A percentile compares a stretch with the other conserved stretches of the same genome.
These are phyloP conservation scores for Phytopythium kandeliae DNA, from an alignment of 352 stramenopile genomes.

Conservation along the genomic window DNA sequence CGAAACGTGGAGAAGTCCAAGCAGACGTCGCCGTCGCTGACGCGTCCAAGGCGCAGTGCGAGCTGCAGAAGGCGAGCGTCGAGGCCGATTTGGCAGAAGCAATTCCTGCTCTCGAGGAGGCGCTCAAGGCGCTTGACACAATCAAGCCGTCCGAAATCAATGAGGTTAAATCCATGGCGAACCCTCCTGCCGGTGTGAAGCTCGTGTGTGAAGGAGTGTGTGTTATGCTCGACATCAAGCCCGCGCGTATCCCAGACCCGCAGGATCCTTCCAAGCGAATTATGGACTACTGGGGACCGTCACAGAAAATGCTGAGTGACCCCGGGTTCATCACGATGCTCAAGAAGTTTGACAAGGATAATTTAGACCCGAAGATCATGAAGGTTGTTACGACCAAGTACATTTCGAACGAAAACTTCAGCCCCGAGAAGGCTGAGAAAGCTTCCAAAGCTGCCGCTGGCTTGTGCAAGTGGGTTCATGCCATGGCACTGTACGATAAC, in stretches of 20 bases:
- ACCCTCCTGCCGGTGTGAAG: conserved; percentile 90
- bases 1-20: conserved; percentile 74
- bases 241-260: conserved; percentile 88
- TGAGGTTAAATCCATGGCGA: conserved; percentile 92
- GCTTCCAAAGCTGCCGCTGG: conserved; percentile 90
- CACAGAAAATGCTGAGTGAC: conserved; percentile 92
- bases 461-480: conserved; percentile 92
- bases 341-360: conserved; percentile 90
- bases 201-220: conserved; percentile 93
- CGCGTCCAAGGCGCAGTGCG: conserved; percentile 85
- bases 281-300: conserved; percentile 94
- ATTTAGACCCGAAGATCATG: conserved; percentile 85
- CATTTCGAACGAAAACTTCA: conserved; percentile 91
- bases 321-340: conserved; percentile 89
- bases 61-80: conserved; percentile 83
- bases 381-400: conserved; percentile 88
- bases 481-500: conserved; percentile 92
- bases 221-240: conserved; percentile 93
- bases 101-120: conserved; percentile 90
- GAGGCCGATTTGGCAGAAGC: conserved; percentile 91
- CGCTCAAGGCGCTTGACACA: conserved; percentile 90
- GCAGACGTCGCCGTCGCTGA: conserved; percentile 74
- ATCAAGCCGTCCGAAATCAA: conserved; percentile 92
- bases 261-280: conserved; percentile 90
- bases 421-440: conserved; percentile 89